Evolutionary conservation across 305 asterid genomes (phyloP), one percentile per base, ranked within the genome.

Genomic region (Fraxinus angustifolia): DNA sequence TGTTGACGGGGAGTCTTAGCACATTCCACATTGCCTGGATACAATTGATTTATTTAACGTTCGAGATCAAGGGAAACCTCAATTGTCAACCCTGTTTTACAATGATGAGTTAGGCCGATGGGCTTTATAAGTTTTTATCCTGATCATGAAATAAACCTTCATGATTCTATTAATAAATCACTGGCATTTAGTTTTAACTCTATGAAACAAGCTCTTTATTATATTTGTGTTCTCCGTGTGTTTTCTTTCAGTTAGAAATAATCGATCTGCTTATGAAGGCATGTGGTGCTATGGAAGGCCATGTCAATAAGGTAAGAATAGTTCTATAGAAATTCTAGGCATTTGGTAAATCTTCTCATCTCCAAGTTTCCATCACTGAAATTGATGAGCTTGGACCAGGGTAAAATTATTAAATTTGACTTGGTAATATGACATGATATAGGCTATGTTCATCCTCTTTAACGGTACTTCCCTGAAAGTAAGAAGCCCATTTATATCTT

Each of bases 261-360:
- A 60, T 84, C 11, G 77, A 81, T 78, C 80, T 84, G 35, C 84
- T 84, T 80, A 40, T 84, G 82, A 81, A 84, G 80, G 87, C 82
- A 72, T 84, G 84, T 80, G 80, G 33, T 38, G 65, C 68, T 38
- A 28, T 76, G 48, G 77, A 81, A 72, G 65, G 38, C 62, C 77
- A 26, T 35, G 48, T 68, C 40, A 81, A 62, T 50, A 60, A 84
- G 84, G 84, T 80, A 53, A 53, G 65, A 53, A 53, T 2, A 53
- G 65, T 53, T 53, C 65, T 6, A 53, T 53, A 0, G 62, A 5
- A 53, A 3, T 16, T 53, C n/a, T 10, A 45, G 17, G 17, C n/a
- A 45, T 11, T 45, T 45, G n/a, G 12, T 2, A 11, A 45, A 45
- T 45, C 56, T 45, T 45, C 16, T 12, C 5, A 2, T 45, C 56